Evolutionary conservation across 306 rosid genomes (phyloP), one percentile per base, ranked within the genome.

Genomic region (Aeschynomene evenia): DNA sequence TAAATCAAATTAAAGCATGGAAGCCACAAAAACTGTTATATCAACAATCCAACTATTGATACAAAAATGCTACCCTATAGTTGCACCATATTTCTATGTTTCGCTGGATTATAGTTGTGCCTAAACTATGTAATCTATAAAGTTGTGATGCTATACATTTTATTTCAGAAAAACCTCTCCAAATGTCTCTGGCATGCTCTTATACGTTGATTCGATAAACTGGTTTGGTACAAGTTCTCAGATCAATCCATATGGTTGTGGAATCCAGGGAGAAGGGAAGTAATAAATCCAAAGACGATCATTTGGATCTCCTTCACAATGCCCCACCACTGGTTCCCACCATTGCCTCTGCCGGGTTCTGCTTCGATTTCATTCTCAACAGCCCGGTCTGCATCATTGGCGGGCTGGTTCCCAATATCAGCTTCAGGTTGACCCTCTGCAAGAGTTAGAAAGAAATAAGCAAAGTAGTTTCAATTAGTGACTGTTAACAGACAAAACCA

Each of bases 261-360:
- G 79, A 94, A 91, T 39, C 97, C 99, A 10, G 99, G 99, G 54
- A 94, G 96, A 48, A 94, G 84, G 45, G 99, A 91, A 46, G 92
- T 88, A 73, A 94, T 88, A 72, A 94, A 94, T 66, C 99, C 99
- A 71, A 94, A 91, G 58, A 94, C 92, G 64, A 94, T 94, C 96
- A 94, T 88, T 78, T 91, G 97, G 65, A 94, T 82, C 82, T 94
- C 99, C 77, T 83, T 85, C 68, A 94, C 87, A 77, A 94, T 81
- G 68, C 86, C 95, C 99, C 99, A 94, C 99, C 89, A 94, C 31
- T 72, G 95, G 78, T 86, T 87, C 29, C 84, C 96, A 29, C 87
- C 92, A 57, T 91, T 81, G 63, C 56, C 88, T 24, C 81, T 82
- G 24, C 70, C 92, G 14, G 85, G 73, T 53, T 84, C 96, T 34